Evolutionary conservation across 225 moss, liverwort and hornwort genomes (phyloP).

Genomic region (Anthoceros angustus): DNA sequence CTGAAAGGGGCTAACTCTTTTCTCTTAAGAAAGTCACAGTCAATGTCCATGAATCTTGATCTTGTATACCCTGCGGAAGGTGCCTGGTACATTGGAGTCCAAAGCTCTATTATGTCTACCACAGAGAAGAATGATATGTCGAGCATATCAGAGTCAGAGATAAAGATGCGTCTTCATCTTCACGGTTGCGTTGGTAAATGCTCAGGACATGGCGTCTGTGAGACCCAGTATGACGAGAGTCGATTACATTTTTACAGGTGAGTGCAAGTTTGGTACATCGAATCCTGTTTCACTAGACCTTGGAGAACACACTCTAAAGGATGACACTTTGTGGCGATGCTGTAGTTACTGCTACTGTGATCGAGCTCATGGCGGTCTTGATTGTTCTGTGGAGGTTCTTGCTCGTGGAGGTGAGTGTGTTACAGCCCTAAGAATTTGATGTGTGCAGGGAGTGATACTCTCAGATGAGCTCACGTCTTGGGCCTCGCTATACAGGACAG

Average conservation of each 20-base stretch:
- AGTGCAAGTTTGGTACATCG: constrained; percentile 6
- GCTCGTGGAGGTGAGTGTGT: constrained; percentile 20
- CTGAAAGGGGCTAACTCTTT: neutral
- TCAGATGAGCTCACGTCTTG: neutral
- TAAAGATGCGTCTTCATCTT: constrained; percentile 35
- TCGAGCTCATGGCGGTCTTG: constrained; percentile 67
- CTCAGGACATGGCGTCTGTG: constrained; percentile 61
- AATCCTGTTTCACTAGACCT: too few species aligned
- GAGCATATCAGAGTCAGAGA: neutral
- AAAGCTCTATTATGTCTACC: neutral
- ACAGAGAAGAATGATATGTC: neutral
- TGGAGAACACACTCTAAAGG: too few species aligned
- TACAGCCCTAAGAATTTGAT: neutral
- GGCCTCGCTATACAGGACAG: constrained; percentile 37
- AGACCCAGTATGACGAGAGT: constrained; percentile 46
- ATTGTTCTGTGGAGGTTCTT: constrained; percentile 40
- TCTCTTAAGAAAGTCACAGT: neutral
- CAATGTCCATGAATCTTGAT: neutral
- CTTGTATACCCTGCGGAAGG: neutral
- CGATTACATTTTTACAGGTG: constrained; percentile 59
- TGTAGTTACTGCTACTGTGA: constrained; percentile 75
- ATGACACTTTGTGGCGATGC: neutral
- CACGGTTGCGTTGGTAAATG: constrained; percentile 67
- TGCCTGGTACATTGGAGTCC: neutral
- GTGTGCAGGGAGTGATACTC: neutral